These are phyloP conservation scores for Penicillium flavigenum DNA, from an alignment of 495 filamentous ascomycete genomes.

Conservation along the genomic window DNA sequence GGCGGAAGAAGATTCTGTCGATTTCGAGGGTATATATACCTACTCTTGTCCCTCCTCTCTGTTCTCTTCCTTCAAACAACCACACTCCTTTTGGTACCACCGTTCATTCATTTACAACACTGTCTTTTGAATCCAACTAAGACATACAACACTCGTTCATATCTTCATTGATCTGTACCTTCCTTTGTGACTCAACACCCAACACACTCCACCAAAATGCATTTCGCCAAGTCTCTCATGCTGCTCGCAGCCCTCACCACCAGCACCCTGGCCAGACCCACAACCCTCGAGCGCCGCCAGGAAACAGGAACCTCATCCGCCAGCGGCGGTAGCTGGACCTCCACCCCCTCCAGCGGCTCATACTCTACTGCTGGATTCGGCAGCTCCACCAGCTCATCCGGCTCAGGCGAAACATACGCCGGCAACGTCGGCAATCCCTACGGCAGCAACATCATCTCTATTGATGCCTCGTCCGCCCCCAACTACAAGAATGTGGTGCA, in stretches of 20 bases:
- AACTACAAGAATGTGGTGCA: constrained; percentile 49
- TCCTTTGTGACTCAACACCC: constrained; percentile 11
- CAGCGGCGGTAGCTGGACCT: constrained; percentile 23
- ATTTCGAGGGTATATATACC: constrained; percentile 24
- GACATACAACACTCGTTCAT: constrained; percentile 9
- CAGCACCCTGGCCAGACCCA: constrained; percentile 25
- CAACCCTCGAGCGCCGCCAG: constrained; percentile 32
- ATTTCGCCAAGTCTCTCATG: constrained; percentile 39
- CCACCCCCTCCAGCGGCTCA: constrained; percentile 23
- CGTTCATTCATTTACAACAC: constrained; percentile 21
- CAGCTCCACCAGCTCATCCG: constrained; percentile 25
- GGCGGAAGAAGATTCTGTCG: constrained; percentile 18
- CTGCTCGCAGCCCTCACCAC: constrained; percentile 39
- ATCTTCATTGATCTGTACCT: constrained; percentile 9
- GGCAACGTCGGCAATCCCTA: constrained; percentile 53
- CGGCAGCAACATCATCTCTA: constrained; percentile 53
- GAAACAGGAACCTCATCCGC: constrained; percentile 2
- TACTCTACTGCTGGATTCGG: constrained; percentile 37
- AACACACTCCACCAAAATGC: constrained; percentile 26
- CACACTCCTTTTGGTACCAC: constrained; percentile 24
- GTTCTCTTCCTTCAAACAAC: constrained; percentile 20
- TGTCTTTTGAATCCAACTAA: constrained; percentile 6
- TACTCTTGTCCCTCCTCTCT: background rate
- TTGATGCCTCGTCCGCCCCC: constrained; percentile 30
- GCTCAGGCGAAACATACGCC: constrained; percentile 35